phyloP scores from a whole-genome alignment of 768 basidiomycete species.

The Serendipita vermifera region DNA sequence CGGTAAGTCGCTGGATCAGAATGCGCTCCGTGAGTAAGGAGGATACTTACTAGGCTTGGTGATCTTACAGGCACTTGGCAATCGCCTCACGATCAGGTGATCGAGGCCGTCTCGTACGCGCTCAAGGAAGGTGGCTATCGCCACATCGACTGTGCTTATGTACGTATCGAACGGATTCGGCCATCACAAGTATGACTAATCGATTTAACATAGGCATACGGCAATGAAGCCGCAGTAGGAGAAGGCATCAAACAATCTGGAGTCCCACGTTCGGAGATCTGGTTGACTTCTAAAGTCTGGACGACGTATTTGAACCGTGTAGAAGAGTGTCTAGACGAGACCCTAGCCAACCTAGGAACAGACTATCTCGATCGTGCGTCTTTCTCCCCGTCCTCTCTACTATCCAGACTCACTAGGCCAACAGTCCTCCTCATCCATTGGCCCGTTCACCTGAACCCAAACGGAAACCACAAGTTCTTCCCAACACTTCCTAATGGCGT shows the following conservation, averaged over 20 bases:
- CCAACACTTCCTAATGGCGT: neutral
- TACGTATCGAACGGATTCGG: conserved; percentile 46
- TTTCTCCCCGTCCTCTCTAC: neutral
- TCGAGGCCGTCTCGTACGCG: neutral
- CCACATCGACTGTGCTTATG: conserved; percentile 56
- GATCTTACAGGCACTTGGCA: neutral
- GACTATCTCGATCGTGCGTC: conserved; percentile 37
- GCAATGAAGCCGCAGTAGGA: conserved; percentile 58
- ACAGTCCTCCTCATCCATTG: conserved; percentile 76
- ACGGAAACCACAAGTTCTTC: neutral
- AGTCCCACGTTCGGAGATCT: conserved; percentile 49
- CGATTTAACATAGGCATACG: conserved; percentile 17
- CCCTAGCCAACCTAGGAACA: conserved; percentile 44
- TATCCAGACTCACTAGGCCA: neutral
- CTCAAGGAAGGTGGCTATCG: conserved; percentile 32
- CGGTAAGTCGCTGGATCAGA: no score
- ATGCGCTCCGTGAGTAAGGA: no score
- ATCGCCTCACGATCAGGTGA: neutral
- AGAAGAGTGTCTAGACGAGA: conserved; percentile 52
- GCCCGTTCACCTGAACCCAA: conserved; percentile 25
- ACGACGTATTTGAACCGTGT: conserved; percentile 22
- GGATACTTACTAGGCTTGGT: no score
- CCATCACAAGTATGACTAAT: no score
- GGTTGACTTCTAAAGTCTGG: conserved; percentile 43
- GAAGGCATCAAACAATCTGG: conserved; percentile 45